Evolutionary conservation across 257 asterid genomes (phyloP), one percentile per base, ranked within the genome.

Genomic region (Euphrasia confusa): DNA sequence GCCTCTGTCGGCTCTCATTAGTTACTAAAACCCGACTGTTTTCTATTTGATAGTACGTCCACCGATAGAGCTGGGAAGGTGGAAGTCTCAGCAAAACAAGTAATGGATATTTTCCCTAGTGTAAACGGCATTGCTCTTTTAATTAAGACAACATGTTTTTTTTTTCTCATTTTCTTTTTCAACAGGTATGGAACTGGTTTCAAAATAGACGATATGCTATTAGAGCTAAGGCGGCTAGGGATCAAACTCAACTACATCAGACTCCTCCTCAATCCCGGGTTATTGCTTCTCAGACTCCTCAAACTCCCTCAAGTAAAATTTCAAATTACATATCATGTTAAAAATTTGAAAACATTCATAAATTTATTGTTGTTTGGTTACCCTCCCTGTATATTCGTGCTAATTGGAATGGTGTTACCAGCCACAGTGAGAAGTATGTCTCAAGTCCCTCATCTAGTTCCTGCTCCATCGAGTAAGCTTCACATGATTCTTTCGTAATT

Each of bases 31-130:
- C 13, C 58, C 54, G 71, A 47, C 54, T 50, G 1, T 54, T 66
- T 47, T 26, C 63, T 61, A 45, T 69, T 67, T 82, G 69, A 45
- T 74, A 91, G 98, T 78, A 71, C 73, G 52, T 75, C 95, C 57
- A 65, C 95, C 54, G 98, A 91, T 33, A 82, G 98, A 81, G 68
- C 84, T 2, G 96, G 95, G 54, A 86, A 84, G 71, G 74, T 84
- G 59, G 81, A 73, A 72, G 94, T 91, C 67, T 83, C 86, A 52
- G 77, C 73, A 62, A 91, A 91, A 79, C 98, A 91, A 75, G 98
- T 86, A 81, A 72, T 61, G 63, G 57, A 18, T 52, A 55, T 58
- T 61, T 53, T 28, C 45, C 42, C n/a, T 44, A 12, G 54, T 62
- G 14, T 14, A 27, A 10, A 37, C 8, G 1, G 10, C 1, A 14